Evolutionary conservation across 139 green algal species (phyloP), one percentile per base, ranked within the genome.

Genomic region (Tetradesmus lagerheimii): DNA sequence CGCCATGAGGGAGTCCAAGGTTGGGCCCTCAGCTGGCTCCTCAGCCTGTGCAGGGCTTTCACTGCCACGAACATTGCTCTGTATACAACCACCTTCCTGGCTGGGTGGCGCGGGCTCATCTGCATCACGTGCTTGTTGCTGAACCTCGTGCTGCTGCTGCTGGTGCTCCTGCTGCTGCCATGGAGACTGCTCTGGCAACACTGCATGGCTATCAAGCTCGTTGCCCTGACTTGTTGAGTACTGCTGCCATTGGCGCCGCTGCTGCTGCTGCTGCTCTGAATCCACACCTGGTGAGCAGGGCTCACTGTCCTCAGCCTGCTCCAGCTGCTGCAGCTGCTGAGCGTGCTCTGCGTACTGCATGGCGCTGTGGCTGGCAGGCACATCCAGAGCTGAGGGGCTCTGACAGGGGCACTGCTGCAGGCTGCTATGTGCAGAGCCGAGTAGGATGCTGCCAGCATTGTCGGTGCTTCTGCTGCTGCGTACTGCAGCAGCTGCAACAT

Each of bases 101-200:
- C 57, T 71, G 57, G 57, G 57, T 71, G 20, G 31, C 2, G n/a
- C 31, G 3, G 57, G 23, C 57, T 71, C 57, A 71, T 31, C 57
- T 6, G 57, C 12, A 4, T 39, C 14, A 9, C n/a, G 29, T 11
- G 27, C 9, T 78, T 8, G 66, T 1, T 76, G n/a, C 25, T 37
- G 45, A 0, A 8, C 25, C 11, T 43, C 1, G 64, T 74, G 5
- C 14, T 88, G 77, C 74, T 81, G 35, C 89, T 87, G 89, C 53
- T 77, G 18, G 38, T 66, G 43, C 38, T 77, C 45, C 71, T 66
- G 25, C 85, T 88, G 90, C 90, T 88, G 83, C 25, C 43, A 87
- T 1, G 77, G 6, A 4, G 39, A n/a, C 85, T 75, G n/a, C 66
- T 37, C n/a, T n/a, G n/a, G 43, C 41, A 37, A 0, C 34, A 41